These are phyloP conservation scores for Terana coerulea DNA, from an alignment of 768 basidiomycete species.

Conservation along the genomic window DNA sequence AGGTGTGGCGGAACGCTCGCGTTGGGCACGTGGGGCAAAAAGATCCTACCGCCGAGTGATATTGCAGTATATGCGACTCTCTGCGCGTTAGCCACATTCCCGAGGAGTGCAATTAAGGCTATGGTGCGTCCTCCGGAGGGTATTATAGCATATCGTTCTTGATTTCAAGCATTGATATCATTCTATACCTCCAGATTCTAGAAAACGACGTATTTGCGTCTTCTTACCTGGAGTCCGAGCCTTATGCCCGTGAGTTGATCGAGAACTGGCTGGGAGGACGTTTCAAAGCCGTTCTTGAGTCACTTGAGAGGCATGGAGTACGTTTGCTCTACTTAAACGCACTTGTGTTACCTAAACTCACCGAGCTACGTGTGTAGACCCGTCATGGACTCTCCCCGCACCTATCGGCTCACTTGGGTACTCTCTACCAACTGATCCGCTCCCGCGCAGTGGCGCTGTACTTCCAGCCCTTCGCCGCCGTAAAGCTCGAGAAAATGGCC, in stretches of 20 bases:
- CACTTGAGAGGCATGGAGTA: conserved; percentile 72
- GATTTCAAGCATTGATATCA: background rate
- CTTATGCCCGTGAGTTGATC: conserved; percentile 81
- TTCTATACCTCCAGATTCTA: conserved; percentile 35
- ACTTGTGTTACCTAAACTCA: background rate
- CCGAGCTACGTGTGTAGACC: conserved; percentile 42
- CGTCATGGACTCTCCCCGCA: conserved; percentile 78
- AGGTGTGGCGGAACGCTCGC: conserved; percentile 62
- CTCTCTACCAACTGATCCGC: conserved; percentile 65
- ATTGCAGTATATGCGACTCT: conserved; percentile 85
- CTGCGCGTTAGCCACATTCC: conserved; percentile 76
- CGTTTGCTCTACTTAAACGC: conserved; percentile 16
- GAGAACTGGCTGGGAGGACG: conserved; percentile 84
- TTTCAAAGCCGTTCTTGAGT: conserved; percentile 78
- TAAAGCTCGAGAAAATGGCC: conserved; percentile 80
- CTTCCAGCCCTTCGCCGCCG: conserved; percentile 86
- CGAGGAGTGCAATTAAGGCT: conserved; percentile 64
- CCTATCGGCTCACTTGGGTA: conserved; percentile 61
- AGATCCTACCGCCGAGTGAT: conserved; percentile 78
- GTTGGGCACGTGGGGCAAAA: conserved; percentile 76
- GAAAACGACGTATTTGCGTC: conserved; percentile 65
- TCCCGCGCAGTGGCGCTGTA: conserved; percentile 81
- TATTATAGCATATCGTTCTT: background rate
- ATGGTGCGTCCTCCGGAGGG: conserved; percentile 22
- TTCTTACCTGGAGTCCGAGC: conserved; percentile 79